These are phyloP conservation scores for Penicillium egyptiacum DNA, from an alignment of 495 filamentous ascomycete species.

Conservation along the genomic window DNA sequence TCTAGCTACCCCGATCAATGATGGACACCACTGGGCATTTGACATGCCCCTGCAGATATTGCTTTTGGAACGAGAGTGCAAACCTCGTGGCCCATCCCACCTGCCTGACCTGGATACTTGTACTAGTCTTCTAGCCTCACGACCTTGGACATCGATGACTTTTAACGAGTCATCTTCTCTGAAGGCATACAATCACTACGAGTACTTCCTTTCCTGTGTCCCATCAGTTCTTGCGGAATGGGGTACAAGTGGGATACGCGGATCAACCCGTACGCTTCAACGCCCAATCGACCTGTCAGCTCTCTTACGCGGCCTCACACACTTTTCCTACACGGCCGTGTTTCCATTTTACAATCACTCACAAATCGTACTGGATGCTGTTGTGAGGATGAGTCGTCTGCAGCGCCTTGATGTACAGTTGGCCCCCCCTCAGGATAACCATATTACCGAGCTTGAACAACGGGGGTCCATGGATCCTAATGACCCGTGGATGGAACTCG, in stretches of 20 bases:
- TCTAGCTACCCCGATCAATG: constrained; percentile 29
- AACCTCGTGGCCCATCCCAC: not conserved
- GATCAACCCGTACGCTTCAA: not conserved
- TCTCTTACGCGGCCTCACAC: constrained; percentile 26
- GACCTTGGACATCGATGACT: constrained; percentile 36
- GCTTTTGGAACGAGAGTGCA: constrained; percentile 25
- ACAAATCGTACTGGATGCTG: constrained; percentile 33
- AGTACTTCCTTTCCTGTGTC: constrained; percentile 42
- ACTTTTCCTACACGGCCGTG: constrained; percentile 43
- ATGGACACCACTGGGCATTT: constrained; percentile 44
- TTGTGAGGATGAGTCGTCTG: constrained; percentile 33
- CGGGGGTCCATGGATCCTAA: constrained; percentile 44
- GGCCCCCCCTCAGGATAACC: constrained; percentile 33
- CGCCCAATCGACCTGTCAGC: constrained; percentile 3
- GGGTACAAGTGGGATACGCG: constrained; percentile 19
- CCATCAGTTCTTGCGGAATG: constrained; percentile 40
- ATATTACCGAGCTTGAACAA: constrained; percentile 38
- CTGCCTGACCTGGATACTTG: constrained; percentile 15
- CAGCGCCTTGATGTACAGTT: constrained; percentile 34
- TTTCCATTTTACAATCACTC: constrained; percentile 50
- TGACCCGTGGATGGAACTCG: constrained; percentile 48
- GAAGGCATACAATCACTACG: constrained; percentile 46
- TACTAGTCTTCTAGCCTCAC: constrained; percentile 24
- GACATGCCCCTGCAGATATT: constrained; percentile 38
- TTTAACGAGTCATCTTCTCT: constrained; percentile 46